Conservation (phyloP, 2,329 filamentous ascomycete genomes). For the Alternaria gansuensis region DNA sequence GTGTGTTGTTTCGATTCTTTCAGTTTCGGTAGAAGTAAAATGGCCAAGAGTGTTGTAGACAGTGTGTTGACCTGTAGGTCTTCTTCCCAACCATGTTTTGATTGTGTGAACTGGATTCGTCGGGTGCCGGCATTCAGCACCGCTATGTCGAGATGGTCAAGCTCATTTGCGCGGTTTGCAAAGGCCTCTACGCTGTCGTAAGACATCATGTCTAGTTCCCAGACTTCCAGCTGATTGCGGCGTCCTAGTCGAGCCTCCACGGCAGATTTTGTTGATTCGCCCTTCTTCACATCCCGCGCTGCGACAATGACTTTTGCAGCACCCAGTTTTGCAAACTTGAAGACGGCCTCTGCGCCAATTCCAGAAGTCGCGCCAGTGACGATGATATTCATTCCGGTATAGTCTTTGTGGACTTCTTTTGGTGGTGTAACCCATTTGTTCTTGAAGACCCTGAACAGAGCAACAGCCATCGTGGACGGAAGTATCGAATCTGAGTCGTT, state of each 20-base stretch:
- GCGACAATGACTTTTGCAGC: slow-evolving; percentile 52
- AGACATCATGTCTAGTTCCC: slow-evolving; percentile 51
- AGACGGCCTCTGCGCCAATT: slow-evolving; percentile 51
- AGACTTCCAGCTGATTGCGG: slow-evolving; percentile 47
- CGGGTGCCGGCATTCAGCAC: slow-evolving; percentile 54
- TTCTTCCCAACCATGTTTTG: slow-evolving; percentile 52
- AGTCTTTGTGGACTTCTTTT: slow-evolving; percentile 44
- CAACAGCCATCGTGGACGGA: slow-evolving; percentile 32
- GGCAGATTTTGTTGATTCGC: slow-evolving; percentile 43
- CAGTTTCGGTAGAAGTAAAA: slow-evolving; percentile 59
- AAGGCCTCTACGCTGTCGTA: slow-evolving; percentile 49
- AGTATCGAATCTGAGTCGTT: slow-evolving; percentile 41
- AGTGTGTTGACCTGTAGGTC: slow-evolving; percentile 67
- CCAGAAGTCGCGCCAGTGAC: slow-evolving; percentile 57
- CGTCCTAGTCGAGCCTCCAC: slow-evolving; percentile 42
- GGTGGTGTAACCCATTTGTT: slow-evolving; percentile 50
- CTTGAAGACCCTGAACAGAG: slow-evolving; percentile 38
- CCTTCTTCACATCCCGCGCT: slow-evolving; percentile 50
- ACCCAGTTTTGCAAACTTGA: slow-evolving; percentile 51
- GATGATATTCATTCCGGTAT: slow-evolving; percentile 54
- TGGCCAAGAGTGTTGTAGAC: slow-evolving; percentile 63
- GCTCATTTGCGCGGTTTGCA: slow-evolving; percentile 37
- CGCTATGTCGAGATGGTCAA: slow-evolving; percentile 51
- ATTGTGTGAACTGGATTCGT: slow-evolving; percentile 33
- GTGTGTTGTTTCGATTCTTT: slow-evolving; percentile 37